A percentile compares a stretch with the other conserved stretches of the same genome.
phyloP scores from a whole-genome alignment of 2,329 filamentous ascomycete species.

The Remersonia thermophila region DNA sequence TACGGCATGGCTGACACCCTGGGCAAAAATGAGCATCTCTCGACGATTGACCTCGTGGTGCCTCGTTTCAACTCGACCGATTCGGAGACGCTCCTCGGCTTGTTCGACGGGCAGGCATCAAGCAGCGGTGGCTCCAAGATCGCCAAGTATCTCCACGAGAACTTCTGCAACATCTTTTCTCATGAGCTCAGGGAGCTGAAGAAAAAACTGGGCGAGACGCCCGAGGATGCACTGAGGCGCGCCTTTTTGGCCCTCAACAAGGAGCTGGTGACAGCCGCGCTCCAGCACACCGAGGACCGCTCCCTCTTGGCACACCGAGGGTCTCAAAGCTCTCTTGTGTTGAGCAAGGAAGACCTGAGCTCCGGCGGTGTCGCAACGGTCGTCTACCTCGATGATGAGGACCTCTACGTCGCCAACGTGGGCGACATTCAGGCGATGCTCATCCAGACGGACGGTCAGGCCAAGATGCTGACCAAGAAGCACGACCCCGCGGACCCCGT shows the following conservation, averaged over 20 bases:
- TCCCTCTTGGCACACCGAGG: constrained; percentile 55
- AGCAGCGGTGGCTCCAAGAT: constrained; percentile 87
- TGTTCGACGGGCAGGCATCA: constrained; percentile 90
- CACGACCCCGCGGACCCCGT: constrained; percentile 81
- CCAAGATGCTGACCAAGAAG: constrained; percentile 75
- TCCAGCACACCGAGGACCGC: constrained; percentile 67
- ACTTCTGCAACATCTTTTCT: constrained; percentile 76
- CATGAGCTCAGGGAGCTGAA: constrained; percentile 69
- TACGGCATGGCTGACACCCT: constrained; percentile 98
- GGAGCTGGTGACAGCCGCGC: constrained; percentile 75
- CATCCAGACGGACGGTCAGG: constrained; percentile 75
- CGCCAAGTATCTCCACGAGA: constrained; percentile 91
- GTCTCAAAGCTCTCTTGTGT: constrained; percentile 52
- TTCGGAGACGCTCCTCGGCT: constrained; percentile 78
- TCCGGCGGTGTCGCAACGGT: constrained; percentile 89
- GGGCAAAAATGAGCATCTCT: constrained; percentile 85
- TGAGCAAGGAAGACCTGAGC: constrained; percentile 79
- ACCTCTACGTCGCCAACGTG: constrained; percentile 89
- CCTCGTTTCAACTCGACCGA: constrained; percentile 84
- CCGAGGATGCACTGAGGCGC: constrained; percentile 70
- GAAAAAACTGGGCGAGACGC: constrained; percentile 55
- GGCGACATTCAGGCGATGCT: constrained; percentile 93
- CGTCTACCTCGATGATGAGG: constrained; percentile 76
- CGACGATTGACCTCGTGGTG: constrained; percentile 89
- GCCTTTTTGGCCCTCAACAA: constrained; percentile 88